Conservation (phyloP, 805 yeast genomes). For the Suhomyces xylopsoci region DNA sequence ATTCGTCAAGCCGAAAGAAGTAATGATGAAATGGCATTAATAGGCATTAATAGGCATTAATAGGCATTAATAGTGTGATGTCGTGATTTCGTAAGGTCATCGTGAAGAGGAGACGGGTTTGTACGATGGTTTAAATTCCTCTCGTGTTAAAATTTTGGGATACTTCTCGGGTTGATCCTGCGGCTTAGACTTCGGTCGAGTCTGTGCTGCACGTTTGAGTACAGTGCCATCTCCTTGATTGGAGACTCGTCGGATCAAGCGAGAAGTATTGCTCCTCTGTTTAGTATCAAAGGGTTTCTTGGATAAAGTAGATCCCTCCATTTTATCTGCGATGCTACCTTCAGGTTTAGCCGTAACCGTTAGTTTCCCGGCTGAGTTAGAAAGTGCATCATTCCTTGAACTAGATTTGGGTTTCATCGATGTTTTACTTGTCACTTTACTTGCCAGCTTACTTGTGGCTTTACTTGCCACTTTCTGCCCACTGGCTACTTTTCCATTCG, state of each 20-base stretch:
- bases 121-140: slow-evolving; percentile 6
- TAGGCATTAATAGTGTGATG: not conserved
- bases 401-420: not conserved
- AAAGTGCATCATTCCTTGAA: not conserved
- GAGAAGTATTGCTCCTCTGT: not conserved
- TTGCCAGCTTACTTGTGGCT: not conserved
- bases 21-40: not conserved
- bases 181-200: slow-evolving; percentile 1
- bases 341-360: slow-evolving; percentile 5
- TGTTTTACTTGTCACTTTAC: not conserved
- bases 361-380: slow-evolving; percentile 4
- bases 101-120: not conserved
- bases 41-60: not conserved
- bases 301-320: not conserved
- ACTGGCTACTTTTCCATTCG: not conserved
- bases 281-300: not conserved
- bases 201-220: not conserved
- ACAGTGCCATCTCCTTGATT: not conserved
- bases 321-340: not conserved
- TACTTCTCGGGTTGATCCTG: not conserved
- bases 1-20: not conserved
- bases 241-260: slow-evolving; percentile 2
- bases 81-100: not conserved
- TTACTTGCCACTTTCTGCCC: not conserved
- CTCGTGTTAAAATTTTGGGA: slow-evolving; percentile 4